Conservation (phyloP, 768 basidiomycete genomes). For the Podaxis sp. region DNA sequence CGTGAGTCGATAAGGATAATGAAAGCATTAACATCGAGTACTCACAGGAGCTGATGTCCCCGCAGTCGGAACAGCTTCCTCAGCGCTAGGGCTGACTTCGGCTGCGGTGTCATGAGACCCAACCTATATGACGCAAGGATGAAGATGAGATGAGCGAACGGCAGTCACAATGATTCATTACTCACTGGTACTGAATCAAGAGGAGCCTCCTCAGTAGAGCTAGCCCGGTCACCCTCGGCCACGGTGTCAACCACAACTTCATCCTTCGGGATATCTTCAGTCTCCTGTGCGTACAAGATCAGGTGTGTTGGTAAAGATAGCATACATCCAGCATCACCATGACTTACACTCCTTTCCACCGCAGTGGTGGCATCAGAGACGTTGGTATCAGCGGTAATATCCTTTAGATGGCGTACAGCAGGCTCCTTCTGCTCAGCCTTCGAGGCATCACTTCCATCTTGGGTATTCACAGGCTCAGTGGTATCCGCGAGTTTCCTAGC, state of each 20-base stretch:
- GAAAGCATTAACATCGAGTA: background rate
- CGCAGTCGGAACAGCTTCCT: background rate
- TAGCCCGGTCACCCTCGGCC: background rate
- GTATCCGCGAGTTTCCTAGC: background rate
- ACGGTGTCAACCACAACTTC: constrained; percentile 5
- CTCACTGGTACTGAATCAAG: background rate
- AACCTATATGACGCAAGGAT: constrained; percentile 5
- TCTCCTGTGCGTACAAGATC: background rate
- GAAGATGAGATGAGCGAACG: background rate
- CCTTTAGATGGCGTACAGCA: constrained; percentile 3
- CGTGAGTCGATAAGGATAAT: background rate
- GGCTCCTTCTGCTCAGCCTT: background rate
- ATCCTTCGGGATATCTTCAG: constrained; percentile 1
- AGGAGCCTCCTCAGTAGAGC: constrained; percentile 2
- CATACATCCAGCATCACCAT: background rate
- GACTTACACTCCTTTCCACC: background rate
- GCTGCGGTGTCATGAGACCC: background rate
- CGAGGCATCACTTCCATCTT: background rate
- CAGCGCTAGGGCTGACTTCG: constrained; percentile 7
- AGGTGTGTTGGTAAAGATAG: background rate
- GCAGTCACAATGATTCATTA: constrained; percentile 3
- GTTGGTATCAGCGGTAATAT: constrained; percentile 1
- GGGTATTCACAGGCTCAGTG: background rate
- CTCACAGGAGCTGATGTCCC: constrained; percentile 4
- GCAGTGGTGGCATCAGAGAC: constrained; percentile 7